phyloP scores from a whole-genome alignment of 2,329 filamentous ascomycete genomes.

The Penicillium crustosum region DNA sequence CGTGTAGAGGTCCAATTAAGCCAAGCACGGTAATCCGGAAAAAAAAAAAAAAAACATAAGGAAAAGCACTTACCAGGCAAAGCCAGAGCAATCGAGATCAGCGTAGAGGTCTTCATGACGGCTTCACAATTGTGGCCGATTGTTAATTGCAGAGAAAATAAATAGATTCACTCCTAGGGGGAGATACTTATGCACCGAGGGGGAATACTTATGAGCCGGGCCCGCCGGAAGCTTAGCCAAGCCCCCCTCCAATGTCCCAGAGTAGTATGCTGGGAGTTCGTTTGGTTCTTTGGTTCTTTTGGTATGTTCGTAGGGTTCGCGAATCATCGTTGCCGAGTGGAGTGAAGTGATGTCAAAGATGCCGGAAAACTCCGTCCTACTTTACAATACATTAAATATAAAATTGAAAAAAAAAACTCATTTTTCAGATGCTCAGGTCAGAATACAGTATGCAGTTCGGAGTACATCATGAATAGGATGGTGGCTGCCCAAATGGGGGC shows the following conservation, averaged over 20 bases:
- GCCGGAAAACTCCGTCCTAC: not conserved
- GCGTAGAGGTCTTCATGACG: slow-evolving; percentile 19
- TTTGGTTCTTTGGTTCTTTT: too few species aligned
- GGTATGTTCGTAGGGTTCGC: slow-evolving; percentile 6
- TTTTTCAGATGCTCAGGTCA: not conserved
- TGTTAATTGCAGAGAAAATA: not conserved
- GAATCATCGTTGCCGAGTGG: slow-evolving; percentile 5
- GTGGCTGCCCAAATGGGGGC: not conserved
- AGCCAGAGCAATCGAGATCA: slow-evolving; percentile 19
- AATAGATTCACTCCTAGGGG: slow-evolving; percentile 6
- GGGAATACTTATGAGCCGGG: slow-evolving; percentile 23
- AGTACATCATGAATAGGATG: too few species aligned
- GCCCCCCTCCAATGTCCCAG: not conserved
- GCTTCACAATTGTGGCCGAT: not conserved
- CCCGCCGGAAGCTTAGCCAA: slow-evolving; percentile 20
- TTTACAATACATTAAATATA: not conserved
- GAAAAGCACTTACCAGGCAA: slow-evolving; percentile 17
- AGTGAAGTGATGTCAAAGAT: slow-evolving; percentile 18
- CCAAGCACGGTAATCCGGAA: not conserved
- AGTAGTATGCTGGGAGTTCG: not conserved
- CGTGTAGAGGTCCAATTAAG: not conserved
- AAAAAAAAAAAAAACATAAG: not conserved
- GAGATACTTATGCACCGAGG: slow-evolving; percentile 22
- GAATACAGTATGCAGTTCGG: not conserved
- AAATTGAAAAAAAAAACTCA: not conserved